Evolutionary conservation across 2,329 filamentous ascomycete genomes (phyloP), one percentile per base, ranked within the genome.

Genomic region (Cladosporium sp.): DNA sequence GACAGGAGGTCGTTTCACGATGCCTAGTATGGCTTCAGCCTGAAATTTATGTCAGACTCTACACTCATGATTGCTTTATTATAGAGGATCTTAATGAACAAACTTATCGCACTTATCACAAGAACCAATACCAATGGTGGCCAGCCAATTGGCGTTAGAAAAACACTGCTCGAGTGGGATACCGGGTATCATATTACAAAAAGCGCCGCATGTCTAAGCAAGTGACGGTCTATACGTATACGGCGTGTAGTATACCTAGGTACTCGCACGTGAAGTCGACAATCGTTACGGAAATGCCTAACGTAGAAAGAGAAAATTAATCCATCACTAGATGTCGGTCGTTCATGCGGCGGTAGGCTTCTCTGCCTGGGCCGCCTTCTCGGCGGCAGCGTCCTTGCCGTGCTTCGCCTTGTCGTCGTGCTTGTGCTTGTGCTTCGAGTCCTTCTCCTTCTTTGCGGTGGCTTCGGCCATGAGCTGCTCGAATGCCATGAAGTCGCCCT

Each of bases 401-500:
- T 66, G 77, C 77, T 69, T 66, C 11, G 38, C 54, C 60, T 73
- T 64, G 74, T 85, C 85, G 72, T 81, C 80, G 50, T 67, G 68
- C 60, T 80, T 75, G 62, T 81, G 78, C 72, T 91, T 88, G 59
- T 89, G 85, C 69, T 93, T 88, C 73, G 91, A 87, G 70, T 87
- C 83, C 70, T 84, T 82, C 65, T 94, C 91, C 77, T 97, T 96
- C 83, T 97, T 97, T 56, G 92, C 88, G 59, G 92, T 92, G 4
- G 93, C 93, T 73, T 99, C 94, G 52, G 94, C 92, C 75, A 99
- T 96, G 58, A 99, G 86, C 75, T 97, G 92, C 74, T 99, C 94
- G 67, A 99, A 99, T 15, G 93, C 92, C 85, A 99, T 95, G 76
- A 96, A 97, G 70, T 97, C 94, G 64, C 94, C 93, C 76, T 99